Evolutionary conservation across 2,329 filamentous ascomycete species (phyloP).

Genomic region (Cladobotryum mycophilum): DNA sequence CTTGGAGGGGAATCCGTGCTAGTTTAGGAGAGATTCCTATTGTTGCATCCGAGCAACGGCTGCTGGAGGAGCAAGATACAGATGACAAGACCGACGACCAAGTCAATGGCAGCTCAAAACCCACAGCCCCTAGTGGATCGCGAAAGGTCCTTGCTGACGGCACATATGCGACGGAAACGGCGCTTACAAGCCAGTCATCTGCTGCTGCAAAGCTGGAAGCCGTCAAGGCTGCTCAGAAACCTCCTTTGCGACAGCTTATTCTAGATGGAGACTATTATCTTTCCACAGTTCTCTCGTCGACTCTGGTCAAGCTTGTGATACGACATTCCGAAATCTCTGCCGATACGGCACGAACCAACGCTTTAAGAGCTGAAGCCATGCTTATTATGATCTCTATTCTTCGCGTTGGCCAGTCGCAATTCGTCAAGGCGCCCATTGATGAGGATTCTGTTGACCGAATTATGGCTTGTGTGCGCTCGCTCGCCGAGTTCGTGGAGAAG

Average conservation of each 20-base stretch:
- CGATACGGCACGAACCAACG: slow-evolving; percentile 82
- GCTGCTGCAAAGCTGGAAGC: slow-evolving; percentile 89
- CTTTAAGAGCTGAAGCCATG: slow-evolving; percentile 93
- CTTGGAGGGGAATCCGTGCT: slow-evolving; percentile 91
- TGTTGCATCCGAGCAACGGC: slow-evolving; percentile 84
- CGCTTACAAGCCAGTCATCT: slow-evolving; percentile 85
- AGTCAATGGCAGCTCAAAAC: slow-evolving; percentile 73
- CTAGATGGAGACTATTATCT: slow-evolving; percentile 97
- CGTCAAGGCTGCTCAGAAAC: slow-evolving; percentile 95
- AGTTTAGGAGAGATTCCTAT: slow-evolving; percentile 97
- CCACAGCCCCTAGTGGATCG: slow-evolving; percentile 71
- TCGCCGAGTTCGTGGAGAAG: slow-evolving; percentile 83
- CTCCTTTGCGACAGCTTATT: slow-evolving; percentile 87
- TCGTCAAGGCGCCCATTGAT: slow-evolving; percentile 94
- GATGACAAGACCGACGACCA: slow-evolving; percentile 59
- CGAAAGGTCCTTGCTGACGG: slow-evolving; percentile 91
- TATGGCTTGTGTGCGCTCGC: slow-evolving; percentile 91
- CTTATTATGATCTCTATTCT: slow-evolving; percentile 99
- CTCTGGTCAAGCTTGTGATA: slow-evolving; percentile 96
- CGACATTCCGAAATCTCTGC: slow-evolving; percentile 88
- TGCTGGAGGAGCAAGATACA: slow-evolving; percentile 78
- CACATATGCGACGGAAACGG: slow-evolving; percentile 95
- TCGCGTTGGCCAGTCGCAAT: slow-evolving; percentile 96
- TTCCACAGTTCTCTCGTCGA: slow-evolving; percentile 89
- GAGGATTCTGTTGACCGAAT: slow-evolving; percentile 98